phyloP scores from a whole-genome alignment of 2,329 filamentous ascomycete genomes.

The Alternaria burnsii region DNA sequence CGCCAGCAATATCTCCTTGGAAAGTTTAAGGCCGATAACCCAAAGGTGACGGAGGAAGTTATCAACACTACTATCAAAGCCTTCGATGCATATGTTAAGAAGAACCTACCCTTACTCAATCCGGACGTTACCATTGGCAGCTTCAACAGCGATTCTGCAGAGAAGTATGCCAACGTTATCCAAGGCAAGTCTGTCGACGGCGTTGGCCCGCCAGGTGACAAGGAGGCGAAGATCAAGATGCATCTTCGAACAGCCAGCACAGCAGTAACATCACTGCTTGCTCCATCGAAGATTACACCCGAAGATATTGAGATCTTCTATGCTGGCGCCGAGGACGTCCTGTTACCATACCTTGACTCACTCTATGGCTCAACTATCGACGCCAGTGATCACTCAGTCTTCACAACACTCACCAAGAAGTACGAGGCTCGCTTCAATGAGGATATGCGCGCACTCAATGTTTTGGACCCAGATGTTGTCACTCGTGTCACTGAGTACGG shows the following conservation, averaged over 20 bases:
- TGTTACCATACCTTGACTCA: constrained; percentile 83
- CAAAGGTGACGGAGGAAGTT: constrained; percentile 56
- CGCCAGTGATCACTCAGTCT: constrained; percentile 74
- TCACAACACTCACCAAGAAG: constrained; percentile 83
- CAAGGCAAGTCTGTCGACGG: constrained; percentile 64
- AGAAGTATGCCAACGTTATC: constrained; percentile 64
- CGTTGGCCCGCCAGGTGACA: constrained; percentile 69
- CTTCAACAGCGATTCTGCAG: constrained; percentile 59
- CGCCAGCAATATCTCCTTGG: constrained; percentile 80
- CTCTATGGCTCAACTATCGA: constrained; percentile 65
- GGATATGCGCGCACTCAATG: constrained; percentile 88
- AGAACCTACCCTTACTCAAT: constrained; percentile 68
- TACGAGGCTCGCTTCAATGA: constrained; percentile 89
- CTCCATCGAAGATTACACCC: constrained; percentile 38
- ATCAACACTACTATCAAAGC: constrained; percentile 60
- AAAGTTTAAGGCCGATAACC: constrained; percentile 68
- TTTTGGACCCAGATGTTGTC: constrained; percentile 79
- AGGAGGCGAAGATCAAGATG: constrained; percentile 90
- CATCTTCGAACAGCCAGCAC: constrained; percentile 72
- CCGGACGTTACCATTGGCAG: constrained; percentile 55
- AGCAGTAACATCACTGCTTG: constrained; percentile 61
- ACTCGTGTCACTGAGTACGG: constrained; percentile 95
- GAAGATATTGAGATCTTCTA: constrained; percentile 61
- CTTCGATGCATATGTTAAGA: constrained; percentile 67
- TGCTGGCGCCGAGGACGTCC: constrained; percentile 69